phyloP scores from a whole-genome alignment of 306 rosid species.

The Trifolium dubium region DNA sequence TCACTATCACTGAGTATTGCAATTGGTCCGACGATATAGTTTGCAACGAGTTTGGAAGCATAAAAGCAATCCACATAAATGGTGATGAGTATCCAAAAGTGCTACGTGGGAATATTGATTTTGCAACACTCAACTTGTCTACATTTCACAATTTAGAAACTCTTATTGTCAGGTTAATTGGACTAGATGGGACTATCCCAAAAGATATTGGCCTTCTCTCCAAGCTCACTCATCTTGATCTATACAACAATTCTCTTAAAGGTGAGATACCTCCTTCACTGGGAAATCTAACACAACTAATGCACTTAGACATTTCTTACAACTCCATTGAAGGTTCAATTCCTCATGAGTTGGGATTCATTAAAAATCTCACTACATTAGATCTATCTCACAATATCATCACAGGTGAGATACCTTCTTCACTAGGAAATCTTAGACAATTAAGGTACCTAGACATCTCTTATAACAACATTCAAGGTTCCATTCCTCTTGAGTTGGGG shows the following conservation, averaged over 20 bases:
- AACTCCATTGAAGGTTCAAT: not conserved
- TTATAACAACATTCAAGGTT: no score
- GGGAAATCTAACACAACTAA: not conserved
- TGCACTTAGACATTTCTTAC: no score
- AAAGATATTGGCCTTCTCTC: not conserved
- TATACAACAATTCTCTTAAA: not conserved
- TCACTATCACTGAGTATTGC: not conserved
- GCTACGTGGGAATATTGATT: no score
- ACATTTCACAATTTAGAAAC: no score
- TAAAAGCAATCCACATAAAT: not conserved
- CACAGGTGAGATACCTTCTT: not conserved
- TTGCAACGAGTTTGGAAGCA: not conserved
- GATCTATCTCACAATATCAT: not conserved
- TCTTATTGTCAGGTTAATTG: not conserved
- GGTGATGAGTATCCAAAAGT: rapidly evolving
- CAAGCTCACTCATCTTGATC: not conserved
- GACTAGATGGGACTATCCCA: not conserved
- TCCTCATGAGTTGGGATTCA: not conserved
- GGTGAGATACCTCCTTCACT: conserved; percentile 13
- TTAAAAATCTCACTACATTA: not conserved
- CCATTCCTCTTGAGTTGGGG: no score
- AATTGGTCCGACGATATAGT: no score
- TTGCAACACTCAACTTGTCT: not conserved
- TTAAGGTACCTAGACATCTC: not conserved
- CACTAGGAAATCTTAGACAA: not conserved